phyloP scores from a whole-genome alignment of 1,284 basidiomycete species.

The Moniliophthora roreri region DNA sequence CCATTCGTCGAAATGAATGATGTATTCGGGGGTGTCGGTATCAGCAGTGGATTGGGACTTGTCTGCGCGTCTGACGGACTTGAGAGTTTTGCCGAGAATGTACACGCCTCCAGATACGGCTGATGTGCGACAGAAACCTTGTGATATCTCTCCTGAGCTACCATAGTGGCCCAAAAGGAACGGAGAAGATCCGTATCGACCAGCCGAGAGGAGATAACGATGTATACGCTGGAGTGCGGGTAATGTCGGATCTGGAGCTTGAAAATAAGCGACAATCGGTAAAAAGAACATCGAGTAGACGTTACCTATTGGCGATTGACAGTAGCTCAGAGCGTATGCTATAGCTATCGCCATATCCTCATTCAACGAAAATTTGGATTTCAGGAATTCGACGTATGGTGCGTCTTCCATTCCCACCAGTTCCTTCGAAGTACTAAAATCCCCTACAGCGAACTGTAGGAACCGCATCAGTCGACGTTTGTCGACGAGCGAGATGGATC shows the following conservation, averaged over 20 bases:
- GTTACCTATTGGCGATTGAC: constrained; percentile 50
- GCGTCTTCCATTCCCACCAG: constrained; percentile 54
- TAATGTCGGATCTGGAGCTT: constrained; percentile 56
- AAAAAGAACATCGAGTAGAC: constrained; percentile 2
- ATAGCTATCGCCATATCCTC: constrained; percentile 59
- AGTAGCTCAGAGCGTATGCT: constrained; percentile 74
- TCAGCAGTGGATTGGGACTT: neutral
- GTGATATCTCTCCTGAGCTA: constrained; percentile 87
- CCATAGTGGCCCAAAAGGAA: constrained; percentile 96
- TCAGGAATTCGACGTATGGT: constrained; percentile 64
- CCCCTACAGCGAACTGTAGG: constrained; percentile 75
- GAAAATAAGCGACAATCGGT: constrained; percentile 4
- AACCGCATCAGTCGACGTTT: constrained; percentile 95
- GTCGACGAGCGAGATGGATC: constrained; percentile 75
- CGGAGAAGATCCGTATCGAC: constrained; percentile 87
- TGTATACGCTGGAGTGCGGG: constrained; percentile 68
- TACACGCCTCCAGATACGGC: constrained; percentile 87
- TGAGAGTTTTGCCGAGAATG: constrained; percentile 69
- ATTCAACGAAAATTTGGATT: constrained; percentile 61
- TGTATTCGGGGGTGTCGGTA: constrained; percentile 28
- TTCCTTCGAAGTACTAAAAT: constrained; percentile 68
- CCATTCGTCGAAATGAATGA: constrained; percentile 61
- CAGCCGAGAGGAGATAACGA: constrained; percentile 76
- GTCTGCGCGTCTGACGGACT: constrained; percentile 30
- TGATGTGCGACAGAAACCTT: constrained; percentile 89